These are phyloP conservation scores for Suaeda aralocaspica DNA, from an alignment of 148 eudicot genomes.

Conservation along the genomic window DNA sequence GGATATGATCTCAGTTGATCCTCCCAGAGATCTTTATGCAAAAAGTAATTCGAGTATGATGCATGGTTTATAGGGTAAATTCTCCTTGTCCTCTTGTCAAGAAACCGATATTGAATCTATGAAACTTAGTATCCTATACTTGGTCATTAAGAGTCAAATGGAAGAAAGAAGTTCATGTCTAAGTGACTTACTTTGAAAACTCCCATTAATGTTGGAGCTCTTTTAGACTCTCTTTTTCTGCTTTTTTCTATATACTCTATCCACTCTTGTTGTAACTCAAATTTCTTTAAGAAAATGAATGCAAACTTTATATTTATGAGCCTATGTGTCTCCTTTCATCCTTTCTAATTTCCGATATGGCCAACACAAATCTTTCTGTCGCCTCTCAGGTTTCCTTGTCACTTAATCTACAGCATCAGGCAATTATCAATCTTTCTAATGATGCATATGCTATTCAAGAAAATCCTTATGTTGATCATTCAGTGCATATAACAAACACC, in stretches of 20 bases:
- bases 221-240: not conserved
- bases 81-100: no score
- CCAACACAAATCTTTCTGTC: constrained; percentile 29
- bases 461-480: constrained; percentile 15
- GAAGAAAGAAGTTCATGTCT: not conserved
- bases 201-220: not conserved
- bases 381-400: constrained; percentile 18
- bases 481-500: constrained; percentile 18
- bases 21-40: no score
- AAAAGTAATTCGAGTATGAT: no score
- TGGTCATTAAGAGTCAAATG: not conserved
- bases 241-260: not conserved
- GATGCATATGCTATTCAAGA: constrained; percentile 19
- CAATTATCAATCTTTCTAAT: constrained; percentile 19
- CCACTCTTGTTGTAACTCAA: not conserved
- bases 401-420: constrained; percentile 4
- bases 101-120: no score
- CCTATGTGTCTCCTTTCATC: not conserved
- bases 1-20: no score
- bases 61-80: no score
- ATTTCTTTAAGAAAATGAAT: constrained; percentile 6
- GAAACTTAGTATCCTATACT: no score
- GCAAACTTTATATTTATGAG: not conserved
- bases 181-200: not conserved
- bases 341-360: constrained; percentile 13